Conservation (phyloP, 2,329 filamentous ascomycete genomes). For the Clarireedia paspali region DNA sequence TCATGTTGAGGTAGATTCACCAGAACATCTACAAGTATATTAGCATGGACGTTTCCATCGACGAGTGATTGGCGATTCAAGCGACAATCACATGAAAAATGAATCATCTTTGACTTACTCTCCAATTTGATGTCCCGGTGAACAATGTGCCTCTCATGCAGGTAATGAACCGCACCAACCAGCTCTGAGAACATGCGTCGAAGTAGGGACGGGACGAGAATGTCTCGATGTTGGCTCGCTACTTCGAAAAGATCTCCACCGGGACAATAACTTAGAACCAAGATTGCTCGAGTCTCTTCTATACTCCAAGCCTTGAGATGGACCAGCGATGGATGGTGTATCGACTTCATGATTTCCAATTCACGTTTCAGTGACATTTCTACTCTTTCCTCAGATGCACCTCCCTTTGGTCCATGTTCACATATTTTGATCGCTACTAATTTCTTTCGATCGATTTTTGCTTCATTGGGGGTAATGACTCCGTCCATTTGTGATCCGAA, state of each 20-base stretch:
- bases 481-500: slow-evolving; percentile 19
- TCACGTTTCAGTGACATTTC: slow-evolving; percentile 92
- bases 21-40: slow-evolving; percentile 61
- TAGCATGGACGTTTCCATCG: neutral
- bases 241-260: slow-evolving; percentile 94
- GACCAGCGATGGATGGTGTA: slow-evolving; percentile 84
- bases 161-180: slow-evolving; percentile 74
- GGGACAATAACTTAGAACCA: slow-evolving; percentile 86
- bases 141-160: slow-evolving; percentile 80
- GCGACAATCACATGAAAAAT: neutral
- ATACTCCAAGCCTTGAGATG: slow-evolving; percentile 89
- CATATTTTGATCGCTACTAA: slow-evolving; percentile 93
- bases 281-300: slow-evolving; percentile 70
- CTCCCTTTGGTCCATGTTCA: slow-evolving; percentile 87
- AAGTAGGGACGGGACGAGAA: slow-evolving; percentile 62
- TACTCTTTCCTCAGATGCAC: slow-evolving; percentile 85
- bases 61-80: neutral
- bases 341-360: slow-evolving; percentile 82
- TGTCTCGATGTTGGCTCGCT: slow-evolving; percentile 62
- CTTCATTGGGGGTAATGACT: slow-evolving; percentile 27
- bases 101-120: slow-evolving; percentile 50
- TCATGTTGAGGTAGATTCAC: slow-evolving; percentile 70
- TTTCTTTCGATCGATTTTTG: slow-evolving; percentile 58
- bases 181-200: slow-evolving; percentile 86
- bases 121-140: slow-evolving; percentile 98